Conservation (phyloP, 345 rosid species). For the Toxicodendron radicans region DNA sequence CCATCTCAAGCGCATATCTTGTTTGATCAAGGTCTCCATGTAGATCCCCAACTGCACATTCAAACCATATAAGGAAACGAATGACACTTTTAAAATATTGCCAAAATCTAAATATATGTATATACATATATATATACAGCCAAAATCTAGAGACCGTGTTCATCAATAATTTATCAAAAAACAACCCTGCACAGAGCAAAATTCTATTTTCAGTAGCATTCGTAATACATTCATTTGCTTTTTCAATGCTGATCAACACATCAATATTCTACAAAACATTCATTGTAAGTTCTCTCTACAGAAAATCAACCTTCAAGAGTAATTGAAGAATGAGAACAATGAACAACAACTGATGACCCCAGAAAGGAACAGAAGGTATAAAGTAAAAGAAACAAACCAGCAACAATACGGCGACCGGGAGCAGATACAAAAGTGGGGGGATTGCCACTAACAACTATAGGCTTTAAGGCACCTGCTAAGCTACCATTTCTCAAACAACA, state of each 20-base stretch:
- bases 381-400: conserved; percentile 45
- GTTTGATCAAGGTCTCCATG: conserved; percentile 89
- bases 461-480: conserved; percentile 39
- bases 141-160: not conserved
- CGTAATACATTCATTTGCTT: not conserved
- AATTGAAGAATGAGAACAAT: conserved; percentile 1
- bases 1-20: conserved; percentile 71
- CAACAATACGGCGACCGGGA: conserved; percentile 86
- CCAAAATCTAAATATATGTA: no score
- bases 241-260: not conserved
- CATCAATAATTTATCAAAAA: not conserved
- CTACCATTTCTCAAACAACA: conserved; percentile 16
- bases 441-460: conserved; percentile 68
- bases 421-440: conserved; percentile 92
- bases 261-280: not conserved
- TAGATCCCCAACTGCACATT: conserved; percentile 73
- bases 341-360: not conserved
- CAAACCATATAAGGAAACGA: not conserved
- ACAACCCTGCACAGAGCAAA: not conserved
- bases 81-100: not conserved
- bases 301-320: not conserved
- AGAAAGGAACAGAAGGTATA: not conserved
- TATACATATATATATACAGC: no score
- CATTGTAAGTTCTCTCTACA: not conserved
- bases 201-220: no score